Conservation (phyloP, 441 rosid genomes). For the California macrophylla region DNA sequence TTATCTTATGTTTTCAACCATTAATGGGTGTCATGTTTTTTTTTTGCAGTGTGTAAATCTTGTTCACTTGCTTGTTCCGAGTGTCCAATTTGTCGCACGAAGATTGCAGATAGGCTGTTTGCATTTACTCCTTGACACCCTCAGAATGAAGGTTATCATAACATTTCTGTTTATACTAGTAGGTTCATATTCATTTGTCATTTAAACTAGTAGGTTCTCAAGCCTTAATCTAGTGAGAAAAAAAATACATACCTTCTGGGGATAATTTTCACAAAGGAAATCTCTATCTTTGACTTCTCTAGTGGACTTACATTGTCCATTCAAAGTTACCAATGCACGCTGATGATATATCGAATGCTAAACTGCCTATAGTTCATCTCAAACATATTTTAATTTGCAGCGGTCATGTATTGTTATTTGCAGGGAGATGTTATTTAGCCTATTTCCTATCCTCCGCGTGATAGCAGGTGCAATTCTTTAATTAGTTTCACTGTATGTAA, state of each 20-base stretch:
- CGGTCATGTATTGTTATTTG: slow-evolving; percentile 14
- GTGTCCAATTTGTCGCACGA: slow-evolving; percentile 97
- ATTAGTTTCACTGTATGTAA: slow-evolving; percentile 48
- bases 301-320: neutral
- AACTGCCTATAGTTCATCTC: neutral
- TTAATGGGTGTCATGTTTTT: slow-evolving; percentile 1
- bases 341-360: neutral
- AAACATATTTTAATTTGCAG: neutral
- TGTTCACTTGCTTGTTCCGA: slow-evolving; percentile 95
- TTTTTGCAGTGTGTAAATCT: slow-evolving; percentile 81
- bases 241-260: neutral
- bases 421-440: slow-evolving; percentile 32
- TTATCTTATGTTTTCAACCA: neutral
- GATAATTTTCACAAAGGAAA: neutral
- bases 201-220: neutral
- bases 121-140: slow-evolving; percentile 75
- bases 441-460: slow-evolving; percentile 22
- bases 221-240: neutral
- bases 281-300: neutral
- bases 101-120: slow-evolving; percentile 76
- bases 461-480: slow-evolving; percentile 43
- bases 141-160: slow-evolving; percentile 35
- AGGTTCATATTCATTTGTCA: neutral
- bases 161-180: neutral
- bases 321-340: neutral